These are phyloP conservation scores for Nicotiana sylvestris DNA, from an alignment of 257 asterid species.

Conservation along the genomic window DNA sequence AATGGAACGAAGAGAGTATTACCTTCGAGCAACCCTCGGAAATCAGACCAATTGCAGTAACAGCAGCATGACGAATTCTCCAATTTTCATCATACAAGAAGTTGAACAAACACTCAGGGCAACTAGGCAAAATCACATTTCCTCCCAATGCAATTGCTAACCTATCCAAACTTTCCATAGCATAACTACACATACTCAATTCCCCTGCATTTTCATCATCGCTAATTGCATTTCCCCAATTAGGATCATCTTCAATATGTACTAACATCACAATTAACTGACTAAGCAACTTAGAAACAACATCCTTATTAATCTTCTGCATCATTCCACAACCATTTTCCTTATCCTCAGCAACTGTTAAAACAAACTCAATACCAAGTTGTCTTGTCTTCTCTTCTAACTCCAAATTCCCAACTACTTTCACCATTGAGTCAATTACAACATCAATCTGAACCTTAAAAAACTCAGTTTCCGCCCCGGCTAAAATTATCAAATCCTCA, in stretches of 20 bases:
- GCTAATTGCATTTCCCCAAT: neutral
- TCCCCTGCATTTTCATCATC: slow-evolving; percentile 5
- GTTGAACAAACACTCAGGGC: neutral
- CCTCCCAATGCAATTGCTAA: slow-evolving; percentile 6
- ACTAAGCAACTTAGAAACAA: neutral
- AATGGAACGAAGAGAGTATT: neutral
- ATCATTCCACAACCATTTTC: slow-evolving; percentile 11
- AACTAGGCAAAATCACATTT: neutral
- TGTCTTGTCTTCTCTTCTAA: neutral
- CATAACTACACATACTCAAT: neutral
- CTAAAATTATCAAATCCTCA: slow-evolving; percentile 2
- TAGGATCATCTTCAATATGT: neutral
- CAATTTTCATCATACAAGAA: neutral
- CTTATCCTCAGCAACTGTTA: slow-evolving; percentile 5
- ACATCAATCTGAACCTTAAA: neutral
- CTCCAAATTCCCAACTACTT: neutral
- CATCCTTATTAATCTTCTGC: neutral
- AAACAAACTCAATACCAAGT: slow-evolving; percentile 4
- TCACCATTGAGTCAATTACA: neutral
- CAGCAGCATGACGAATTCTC: slow-evolving; percentile 8
- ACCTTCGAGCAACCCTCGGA: slow-evolving; percentile 13
- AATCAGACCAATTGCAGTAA: neutral
- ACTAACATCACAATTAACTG: neutral
- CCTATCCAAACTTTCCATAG: slow-evolving; percentile 6
- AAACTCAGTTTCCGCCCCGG: neutral